A percentile compares a stretch with the other conserved stretches of the same genome.
Evolutionary conservation across 2,329 filamentous ascomycete genomes (phyloP).

Genomic region (Massarina eburnea): DNA sequence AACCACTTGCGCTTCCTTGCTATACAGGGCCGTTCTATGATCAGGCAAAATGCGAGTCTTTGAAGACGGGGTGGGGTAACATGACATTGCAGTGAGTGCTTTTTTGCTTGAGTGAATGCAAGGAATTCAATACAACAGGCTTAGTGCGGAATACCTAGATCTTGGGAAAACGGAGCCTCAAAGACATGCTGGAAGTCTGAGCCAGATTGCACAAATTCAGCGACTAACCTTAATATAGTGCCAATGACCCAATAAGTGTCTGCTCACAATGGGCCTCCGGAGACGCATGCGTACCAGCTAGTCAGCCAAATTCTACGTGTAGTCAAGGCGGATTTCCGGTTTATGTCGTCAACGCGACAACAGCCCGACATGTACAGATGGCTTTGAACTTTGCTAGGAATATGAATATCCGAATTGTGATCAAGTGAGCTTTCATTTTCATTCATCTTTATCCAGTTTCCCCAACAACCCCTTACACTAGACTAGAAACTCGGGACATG

Average conservation of each 20-base stretch:
- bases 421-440: conserved; percentile 16
- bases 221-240: conserved; percentile 10
- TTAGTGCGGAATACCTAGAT: not conserved
- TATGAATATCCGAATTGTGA: conserved; percentile 18
- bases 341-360: conserved; percentile 28
- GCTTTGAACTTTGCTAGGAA: conserved; percentile 25
- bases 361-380: conserved; percentile 25
- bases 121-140: too few species aligned
- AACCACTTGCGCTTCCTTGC: conserved; percentile 23
- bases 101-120: too few species aligned
- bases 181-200: not conserved
- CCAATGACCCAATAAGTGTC: conserved; percentile 23
- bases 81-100: conserved; percentile 21
- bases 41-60: conserved; percentile 14
- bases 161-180: not conserved
- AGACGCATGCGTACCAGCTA: conserved; percentile 42
- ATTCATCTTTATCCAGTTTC: not conserved
- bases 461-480: not conserved
- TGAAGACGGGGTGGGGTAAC: conserved; percentile 19
- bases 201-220: too few species aligned
- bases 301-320: conserved; percentile 25
- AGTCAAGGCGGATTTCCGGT: conserved; percentile 26
- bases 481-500: conserved; percentile 23
- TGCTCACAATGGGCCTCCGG: conserved; percentile 29
- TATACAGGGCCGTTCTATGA: conserved; percentile 24